phyloP scores from a whole-genome alignment of 441 rosid species.

The Eruca vesicaria region DNA sequence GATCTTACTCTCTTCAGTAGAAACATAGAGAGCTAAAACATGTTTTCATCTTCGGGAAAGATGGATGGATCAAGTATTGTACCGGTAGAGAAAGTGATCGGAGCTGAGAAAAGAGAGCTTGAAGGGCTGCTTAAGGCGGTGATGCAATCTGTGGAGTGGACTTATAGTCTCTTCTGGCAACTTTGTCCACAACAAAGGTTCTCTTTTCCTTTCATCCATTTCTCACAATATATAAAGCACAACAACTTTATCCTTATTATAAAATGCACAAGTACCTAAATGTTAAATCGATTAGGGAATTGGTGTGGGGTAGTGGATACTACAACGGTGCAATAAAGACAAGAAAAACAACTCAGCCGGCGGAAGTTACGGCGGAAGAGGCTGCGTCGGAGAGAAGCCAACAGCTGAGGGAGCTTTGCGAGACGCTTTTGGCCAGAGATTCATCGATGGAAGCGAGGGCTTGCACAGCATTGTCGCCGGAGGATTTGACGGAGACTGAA shows the following conservation, averaged over 20 bases:
- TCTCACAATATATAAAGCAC: neutral
- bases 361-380: conserved; percentile 88
- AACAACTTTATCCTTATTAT: neutral
- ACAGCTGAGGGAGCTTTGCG: conserved; percentile 90
- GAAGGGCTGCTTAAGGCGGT: conserved; percentile 75
- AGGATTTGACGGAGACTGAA: conserved; percentile 94
- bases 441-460: conserved; percentile 59
- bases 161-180: conserved; percentile 93
- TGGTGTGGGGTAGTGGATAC: conserved; percentile 90
- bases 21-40: neutral
- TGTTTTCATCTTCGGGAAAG: neutral
- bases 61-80: conserved; percentile 24
- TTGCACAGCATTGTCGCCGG: conserved; percentile 85
- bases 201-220: neutral
- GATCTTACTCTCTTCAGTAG: neutral
- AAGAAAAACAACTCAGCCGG: conserved; percentile 88
- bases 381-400: conserved; percentile 89
- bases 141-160: conserved; percentile 93
- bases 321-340: conserved; percentile 98
- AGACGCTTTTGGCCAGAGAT: conserved; percentile 76
- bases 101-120: conserved; percentile 41
- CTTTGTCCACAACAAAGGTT: conserved; percentile 93
- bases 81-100: conserved; percentile 39
- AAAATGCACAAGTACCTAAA: neutral
- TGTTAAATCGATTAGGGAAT: conserved; percentile 44